These are phyloP conservation scores for Dryadomyces quercivorus DNA, from an alignment of 2,329 filamentous ascomycete species.

Conservation along the genomic window DNA sequence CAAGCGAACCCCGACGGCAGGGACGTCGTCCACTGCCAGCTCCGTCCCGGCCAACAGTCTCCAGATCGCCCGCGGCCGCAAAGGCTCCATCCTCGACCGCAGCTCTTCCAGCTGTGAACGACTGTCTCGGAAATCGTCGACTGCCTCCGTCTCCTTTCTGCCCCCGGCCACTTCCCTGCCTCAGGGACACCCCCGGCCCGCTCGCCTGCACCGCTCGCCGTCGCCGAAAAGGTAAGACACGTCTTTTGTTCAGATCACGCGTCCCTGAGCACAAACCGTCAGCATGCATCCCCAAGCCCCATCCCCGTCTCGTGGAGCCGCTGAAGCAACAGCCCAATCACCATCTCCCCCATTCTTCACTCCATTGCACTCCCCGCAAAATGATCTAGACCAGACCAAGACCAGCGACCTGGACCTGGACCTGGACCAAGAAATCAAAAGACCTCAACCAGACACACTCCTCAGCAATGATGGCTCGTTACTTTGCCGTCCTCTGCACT, in stretches of 20 bases:
- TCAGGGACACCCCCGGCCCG: conserved; percentile 33
- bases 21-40: not conserved
- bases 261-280: too few species aligned
- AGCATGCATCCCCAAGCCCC: too few species aligned
- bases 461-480: too few species aligned
- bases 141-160: conserved; percentile 35
- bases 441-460: too few species aligned
- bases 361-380: too few species aligned
- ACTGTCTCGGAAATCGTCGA: conserved; percentile 31
- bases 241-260: not conserved
- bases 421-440: too few species aligned
- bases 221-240: conserved; percentile 34
- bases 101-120: conserved; percentile 21
- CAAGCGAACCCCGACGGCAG: not conserved
- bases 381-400: too few species aligned
- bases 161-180: conserved; percentile 32
- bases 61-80: not conserved
- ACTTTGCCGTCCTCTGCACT: too few species aligned
- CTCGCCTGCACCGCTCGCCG: conserved; percentile 32
- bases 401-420: too few species aligned
- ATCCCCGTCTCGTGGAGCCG: not conserved
- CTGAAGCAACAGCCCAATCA: not conserved
- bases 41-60: not conserved
- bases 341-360: not conserved
- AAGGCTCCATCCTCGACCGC: conserved; percentile 1